A percentile compares a stretch with the other conserved stretches of the same genome.
Conservation (phyloP, 1,139 yeast genomes). For the Pichia cactophila region DNA sequence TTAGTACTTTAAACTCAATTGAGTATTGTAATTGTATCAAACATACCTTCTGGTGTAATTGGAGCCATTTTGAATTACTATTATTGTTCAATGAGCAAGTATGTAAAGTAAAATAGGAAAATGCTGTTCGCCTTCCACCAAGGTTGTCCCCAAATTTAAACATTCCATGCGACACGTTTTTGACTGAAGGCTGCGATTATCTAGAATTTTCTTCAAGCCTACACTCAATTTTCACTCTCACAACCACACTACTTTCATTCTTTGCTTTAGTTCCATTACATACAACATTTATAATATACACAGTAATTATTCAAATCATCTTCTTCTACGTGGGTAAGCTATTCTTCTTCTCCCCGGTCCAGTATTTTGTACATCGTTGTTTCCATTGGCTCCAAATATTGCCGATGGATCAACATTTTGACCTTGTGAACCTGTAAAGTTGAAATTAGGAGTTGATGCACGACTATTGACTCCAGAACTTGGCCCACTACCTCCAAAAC, state of each 20-base stretch:
- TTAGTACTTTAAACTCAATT: conserved; percentile 4
- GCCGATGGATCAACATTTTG: conserved; percentile 22
- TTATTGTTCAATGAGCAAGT: background rate
- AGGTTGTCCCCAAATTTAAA: background rate
- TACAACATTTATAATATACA: too few relatives aligned
- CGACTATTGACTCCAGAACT: background rate
- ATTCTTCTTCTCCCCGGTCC: conserved; percentile 7
- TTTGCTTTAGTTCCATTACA: too few relatives aligned
- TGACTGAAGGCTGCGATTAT: too few relatives aligned
- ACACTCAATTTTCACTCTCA: too few relatives aligned
- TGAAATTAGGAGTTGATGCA: conserved; percentile 3
- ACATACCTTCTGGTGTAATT: conserved; percentile 35
- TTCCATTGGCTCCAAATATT: conserved; percentile 18
- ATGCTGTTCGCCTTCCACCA: background rate
- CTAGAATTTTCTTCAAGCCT: too few relatives aligned
- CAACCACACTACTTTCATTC: too few relatives aligned
- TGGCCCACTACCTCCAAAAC: conserved; percentile 8
- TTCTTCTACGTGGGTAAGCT: conserved; percentile 12
- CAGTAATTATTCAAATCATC: background rate
- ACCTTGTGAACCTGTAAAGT: conserved; percentile 23
- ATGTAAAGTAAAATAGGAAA: too few relatives aligned
- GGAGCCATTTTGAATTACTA: conserved; percentile 10
- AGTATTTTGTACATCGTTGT: background rate
- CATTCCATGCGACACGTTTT: background rate
- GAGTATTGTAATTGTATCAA: too few relatives aligned